phyloP scores from a whole-genome alignment of 495 filamentous ascomycete genomes.

The Lasiosphaeria miniovina region DNA sequence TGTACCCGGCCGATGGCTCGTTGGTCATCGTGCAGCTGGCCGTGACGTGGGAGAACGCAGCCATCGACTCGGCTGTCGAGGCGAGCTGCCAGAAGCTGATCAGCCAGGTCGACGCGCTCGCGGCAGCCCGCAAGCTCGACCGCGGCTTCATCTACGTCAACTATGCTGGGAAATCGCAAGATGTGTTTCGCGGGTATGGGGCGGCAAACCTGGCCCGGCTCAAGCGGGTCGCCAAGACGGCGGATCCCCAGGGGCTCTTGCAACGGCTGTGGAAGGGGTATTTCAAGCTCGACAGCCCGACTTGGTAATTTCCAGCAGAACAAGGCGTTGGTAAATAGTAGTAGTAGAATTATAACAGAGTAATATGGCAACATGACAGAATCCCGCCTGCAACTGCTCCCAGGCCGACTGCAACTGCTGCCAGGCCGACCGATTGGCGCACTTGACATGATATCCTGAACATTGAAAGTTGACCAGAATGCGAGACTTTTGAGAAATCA shows the following conservation, averaged over 20 bases:
- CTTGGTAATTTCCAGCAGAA: no score
- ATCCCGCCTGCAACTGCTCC: no score
- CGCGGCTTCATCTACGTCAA: conserved; percentile 59
- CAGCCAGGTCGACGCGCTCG: conserved; percentile 31
- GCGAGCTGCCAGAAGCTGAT: conserved; percentile 30
- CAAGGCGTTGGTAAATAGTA: no score
- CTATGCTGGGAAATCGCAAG: conserved; percentile 41
- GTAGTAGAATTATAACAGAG: no score
- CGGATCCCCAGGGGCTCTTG: conserved; percentile 41
- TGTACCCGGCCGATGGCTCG: conserved; percentile 25
- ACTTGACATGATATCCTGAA: no score
- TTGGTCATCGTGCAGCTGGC: conserved; percentile 21
- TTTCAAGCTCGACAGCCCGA: conserved; percentile 29
- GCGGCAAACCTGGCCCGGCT: conserved; percentile 33
- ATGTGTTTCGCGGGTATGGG: conserved; percentile 46
- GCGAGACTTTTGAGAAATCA: neutral
- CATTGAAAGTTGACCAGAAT: no score
- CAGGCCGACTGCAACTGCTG: no score
- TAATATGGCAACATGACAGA: no score
- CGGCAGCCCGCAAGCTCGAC: conserved; percentile 39
- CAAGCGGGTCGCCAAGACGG: conserved; percentile 36
- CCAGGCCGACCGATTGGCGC: no score
- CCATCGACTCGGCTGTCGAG: conserved; percentile 28
- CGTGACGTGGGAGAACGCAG: conserved; percentile 13
- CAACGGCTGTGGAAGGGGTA: conserved; percentile 41